Conservation (phyloP, 129 eudicot genomes). For the Tanacetum coccineum region DNA sequence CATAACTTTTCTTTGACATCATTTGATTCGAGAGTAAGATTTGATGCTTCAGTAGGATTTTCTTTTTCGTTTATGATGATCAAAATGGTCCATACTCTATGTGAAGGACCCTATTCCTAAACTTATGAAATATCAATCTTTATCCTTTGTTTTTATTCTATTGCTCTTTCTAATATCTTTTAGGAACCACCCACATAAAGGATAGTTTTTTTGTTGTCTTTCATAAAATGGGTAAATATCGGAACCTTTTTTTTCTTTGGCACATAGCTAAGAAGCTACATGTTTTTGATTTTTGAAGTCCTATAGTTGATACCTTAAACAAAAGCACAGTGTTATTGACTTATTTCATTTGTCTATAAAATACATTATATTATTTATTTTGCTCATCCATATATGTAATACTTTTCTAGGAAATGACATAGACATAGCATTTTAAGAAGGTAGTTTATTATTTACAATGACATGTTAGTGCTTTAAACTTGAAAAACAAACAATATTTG, state of each 20-base stretch:
- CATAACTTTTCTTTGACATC: background rate
- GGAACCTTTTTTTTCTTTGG: background rate
- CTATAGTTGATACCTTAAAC: no score
- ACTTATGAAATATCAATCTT: slow-evolving; percentile 7
- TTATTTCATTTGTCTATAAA: no score
- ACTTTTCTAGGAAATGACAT: no score
- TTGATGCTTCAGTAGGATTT: slow-evolving; percentile 5
- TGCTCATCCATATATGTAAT: no score
- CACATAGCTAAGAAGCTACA: slow-evolving; percentile 1
- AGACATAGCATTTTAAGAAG: no score
- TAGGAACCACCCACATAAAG: slow-evolving; percentile 8
- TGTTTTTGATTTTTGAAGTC: slow-evolving; percentile 8
- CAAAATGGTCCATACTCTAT: slow-evolving; percentile 7
- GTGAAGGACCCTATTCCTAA: slow-evolving; percentile 19
- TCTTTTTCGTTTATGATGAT: background rate
- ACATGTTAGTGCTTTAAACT: no score
- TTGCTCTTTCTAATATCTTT: background rate
- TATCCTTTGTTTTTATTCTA: slow-evolving; percentile 14
- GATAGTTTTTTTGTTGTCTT: background rate
- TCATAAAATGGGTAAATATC: background rate
- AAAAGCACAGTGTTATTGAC: no score
- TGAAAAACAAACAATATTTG: no score
- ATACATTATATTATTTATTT: no score
- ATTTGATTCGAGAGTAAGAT: slow-evolving; percentile 6
- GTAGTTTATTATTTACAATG: no score